phyloP scores from a whole-genome alignment of 2,329 filamentous ascomycete species.

The Colletotrichum costaricense region DNA sequence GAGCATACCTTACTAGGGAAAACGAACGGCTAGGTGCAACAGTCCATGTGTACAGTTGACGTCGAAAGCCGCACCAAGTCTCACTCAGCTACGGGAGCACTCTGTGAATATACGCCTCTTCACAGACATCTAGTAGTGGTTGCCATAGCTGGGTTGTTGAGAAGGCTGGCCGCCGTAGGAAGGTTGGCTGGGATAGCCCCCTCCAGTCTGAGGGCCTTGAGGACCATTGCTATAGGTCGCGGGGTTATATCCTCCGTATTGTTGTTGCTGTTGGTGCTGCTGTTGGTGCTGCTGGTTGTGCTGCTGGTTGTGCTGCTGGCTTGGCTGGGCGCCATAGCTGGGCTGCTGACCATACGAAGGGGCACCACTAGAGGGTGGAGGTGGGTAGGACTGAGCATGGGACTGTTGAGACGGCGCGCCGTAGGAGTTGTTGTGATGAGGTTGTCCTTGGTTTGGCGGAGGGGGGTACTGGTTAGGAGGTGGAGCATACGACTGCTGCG shows the following conservation, averaged over 20 bases:
- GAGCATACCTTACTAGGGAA: neutral
- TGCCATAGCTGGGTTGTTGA: conserved; percentile 36
- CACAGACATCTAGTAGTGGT: conserved; percentile 30
- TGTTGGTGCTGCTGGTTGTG: conserved; percentile 23
- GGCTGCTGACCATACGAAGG: conserved; percentile 33
- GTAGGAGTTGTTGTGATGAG: conserved; percentile 36
- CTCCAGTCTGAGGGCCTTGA: conserved; percentile 43
- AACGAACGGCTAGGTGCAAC: neutral
- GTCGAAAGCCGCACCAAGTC: neutral
- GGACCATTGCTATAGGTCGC: conserved; percentile 43
- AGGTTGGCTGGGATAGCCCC: conserved; percentile 47
- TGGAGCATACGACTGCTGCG: conserved; percentile 35
- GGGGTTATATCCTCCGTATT: conserved; percentile 43
- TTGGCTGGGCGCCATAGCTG: conserved; percentile 35
- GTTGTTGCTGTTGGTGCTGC: conserved; percentile 17
- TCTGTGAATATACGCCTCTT: neutral
- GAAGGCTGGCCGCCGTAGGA: conserved; percentile 34
- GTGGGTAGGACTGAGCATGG: conserved; percentile 38
- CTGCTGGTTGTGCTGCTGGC: conserved; percentile 32
- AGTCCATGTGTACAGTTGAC: neutral
- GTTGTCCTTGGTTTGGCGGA: conserved; percentile 33
- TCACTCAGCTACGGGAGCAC: neutral
- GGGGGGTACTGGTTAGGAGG: conserved; percentile 35
- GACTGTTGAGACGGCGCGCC: conserved; percentile 34
- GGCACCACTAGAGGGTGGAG: conserved; percentile 30